Conservation (phyloP, 2,329 filamentous ascomycete species). For the Nannizzia gypsea region DNA sequence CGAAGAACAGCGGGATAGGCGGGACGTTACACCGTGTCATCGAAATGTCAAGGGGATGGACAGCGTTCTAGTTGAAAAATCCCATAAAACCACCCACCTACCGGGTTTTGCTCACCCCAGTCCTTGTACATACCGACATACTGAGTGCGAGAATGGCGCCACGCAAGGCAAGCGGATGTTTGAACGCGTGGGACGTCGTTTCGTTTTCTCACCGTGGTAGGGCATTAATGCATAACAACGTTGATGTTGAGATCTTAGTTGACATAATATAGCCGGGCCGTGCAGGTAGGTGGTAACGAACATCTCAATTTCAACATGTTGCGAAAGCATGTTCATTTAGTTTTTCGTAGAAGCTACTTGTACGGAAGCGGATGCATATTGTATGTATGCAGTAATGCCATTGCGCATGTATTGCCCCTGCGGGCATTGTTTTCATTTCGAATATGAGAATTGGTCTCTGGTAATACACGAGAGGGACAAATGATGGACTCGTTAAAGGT, state of each 20-base stretch:
- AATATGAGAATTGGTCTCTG: background rate
- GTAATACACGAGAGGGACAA: background rate
- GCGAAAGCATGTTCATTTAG: background rate
- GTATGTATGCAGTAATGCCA: background rate
- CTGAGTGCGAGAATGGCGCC: background rate
- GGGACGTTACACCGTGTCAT: background rate
- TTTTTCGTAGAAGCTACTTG: background rate
- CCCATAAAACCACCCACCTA: background rate
- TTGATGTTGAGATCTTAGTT: background rate
- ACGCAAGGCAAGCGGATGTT: background rate
- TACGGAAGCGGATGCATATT: background rate
- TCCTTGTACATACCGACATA: background rate
- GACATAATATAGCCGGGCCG: background rate
- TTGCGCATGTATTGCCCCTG: background rate
- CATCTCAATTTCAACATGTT: background rate
- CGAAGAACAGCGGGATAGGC: background rate
- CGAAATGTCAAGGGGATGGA: background rate
- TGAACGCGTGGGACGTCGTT: background rate
- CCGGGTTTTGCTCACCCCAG: background rate
- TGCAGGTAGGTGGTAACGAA: background rate
- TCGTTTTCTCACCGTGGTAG: background rate
- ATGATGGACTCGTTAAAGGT: background rate
- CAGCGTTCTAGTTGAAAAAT: background rate
- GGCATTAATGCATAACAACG: background rate
- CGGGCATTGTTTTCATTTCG: background rate